Evolutionary conservation across 2,329 filamentous ascomycete species (phyloP).

Genomic region (Niveomyces coronatus): DNA sequence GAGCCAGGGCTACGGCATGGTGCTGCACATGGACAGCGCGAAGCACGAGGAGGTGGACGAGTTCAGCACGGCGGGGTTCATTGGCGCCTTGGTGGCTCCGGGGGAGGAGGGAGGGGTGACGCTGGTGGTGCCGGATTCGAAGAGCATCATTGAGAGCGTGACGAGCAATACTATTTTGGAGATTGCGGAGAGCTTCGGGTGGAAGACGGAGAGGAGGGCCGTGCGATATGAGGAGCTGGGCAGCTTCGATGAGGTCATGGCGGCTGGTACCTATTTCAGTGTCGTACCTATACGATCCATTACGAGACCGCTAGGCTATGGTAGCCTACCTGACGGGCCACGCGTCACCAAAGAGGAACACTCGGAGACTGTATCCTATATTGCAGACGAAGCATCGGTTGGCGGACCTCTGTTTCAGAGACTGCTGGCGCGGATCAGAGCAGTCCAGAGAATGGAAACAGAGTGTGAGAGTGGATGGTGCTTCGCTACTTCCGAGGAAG

Average conservation of each 20-base stretch:
- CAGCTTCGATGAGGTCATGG: slow-evolving; percentile 59
- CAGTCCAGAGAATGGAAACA: not conserved
- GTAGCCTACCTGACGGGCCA: not conserved
- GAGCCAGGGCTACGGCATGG: slow-evolving; percentile 68
- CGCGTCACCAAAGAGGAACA: not conserved
- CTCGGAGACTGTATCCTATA: not conserved
- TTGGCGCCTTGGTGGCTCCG: slow-evolving; percentile 51
- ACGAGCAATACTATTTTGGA: slow-evolving; percentile 63
- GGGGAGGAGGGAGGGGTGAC: slow-evolving; percentile 42
- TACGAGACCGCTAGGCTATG: slow-evolving; percentile 38
- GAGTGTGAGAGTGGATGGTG: not conserved
- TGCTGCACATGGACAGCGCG: slow-evolving; percentile 72
- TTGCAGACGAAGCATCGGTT: not conserved
- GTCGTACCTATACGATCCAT: slow-evolving; percentile 79
- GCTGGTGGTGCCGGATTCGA: slow-evolving; percentile 67
- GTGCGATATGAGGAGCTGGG: slow-evolving; percentile 46
- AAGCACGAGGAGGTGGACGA: slow-evolving; percentile 73
- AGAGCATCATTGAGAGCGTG: slow-evolving; percentile 69
- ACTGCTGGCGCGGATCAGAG: not conserved
- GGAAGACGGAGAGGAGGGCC: slow-evolving; percentile 61
- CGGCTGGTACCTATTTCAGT: slow-evolving; percentile 74
- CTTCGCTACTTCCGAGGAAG: not conserved
- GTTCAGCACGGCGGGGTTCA: slow-evolving; percentile 79
- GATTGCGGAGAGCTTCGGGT: slow-evolving; percentile 63
- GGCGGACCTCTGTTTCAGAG: not conserved